Base-by-base conservation (phyloP, 306 rosid species). In the Trichosanthes truncata region DNA sequence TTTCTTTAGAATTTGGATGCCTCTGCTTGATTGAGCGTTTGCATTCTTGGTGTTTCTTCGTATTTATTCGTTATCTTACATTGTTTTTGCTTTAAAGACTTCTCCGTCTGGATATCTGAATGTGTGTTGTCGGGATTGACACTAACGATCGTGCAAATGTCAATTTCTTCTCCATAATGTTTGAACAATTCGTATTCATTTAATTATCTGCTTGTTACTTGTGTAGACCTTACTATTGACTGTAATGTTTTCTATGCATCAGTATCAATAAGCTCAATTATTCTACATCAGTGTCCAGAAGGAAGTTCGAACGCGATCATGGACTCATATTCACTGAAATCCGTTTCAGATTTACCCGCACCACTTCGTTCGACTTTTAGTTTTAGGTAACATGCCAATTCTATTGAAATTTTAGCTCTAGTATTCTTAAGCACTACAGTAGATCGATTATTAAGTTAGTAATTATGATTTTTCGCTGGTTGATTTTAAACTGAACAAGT, bases 271-370 rank as follows among this genome's bases (percentile, higher is more conserved):
- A 69, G 76, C 23, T 36, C 45, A 18, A 17, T 18, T 67, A 9
- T 17, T n/a, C 74, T 74, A 14, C 51, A 48, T 45, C 61, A 49
- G 61, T 36, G 26, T 68, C 69, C 76, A 80, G 83, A 38, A 38
- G 81, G 52, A 10, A 76, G 69, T 43, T 55, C 23, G 12, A 53
- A 45, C 55, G 4, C 52, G 56, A 68, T 60, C 15, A 92, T 95
- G 97, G 97, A 95, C 82, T 83, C 90, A 3, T 91, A 89, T 85
- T 82, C 97, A 15, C 82, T 95, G 85, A 95, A 91, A 91, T 91
- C 97, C 0, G 86, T 91, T 78, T 81, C 82, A 75, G 97, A 95
- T 87, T 87, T 95, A 88, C 97, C 98, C 7, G 86, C 79, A 9
- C 88, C 83, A 31, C 88, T 95, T 82, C 97, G 86, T 14, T 86